These are phyloP conservation scores for Teratosphaeria nubilosa DNA, from an alignment of 2,329 filamentous ascomycete genomes.

Conservation along the genomic window DNA sequence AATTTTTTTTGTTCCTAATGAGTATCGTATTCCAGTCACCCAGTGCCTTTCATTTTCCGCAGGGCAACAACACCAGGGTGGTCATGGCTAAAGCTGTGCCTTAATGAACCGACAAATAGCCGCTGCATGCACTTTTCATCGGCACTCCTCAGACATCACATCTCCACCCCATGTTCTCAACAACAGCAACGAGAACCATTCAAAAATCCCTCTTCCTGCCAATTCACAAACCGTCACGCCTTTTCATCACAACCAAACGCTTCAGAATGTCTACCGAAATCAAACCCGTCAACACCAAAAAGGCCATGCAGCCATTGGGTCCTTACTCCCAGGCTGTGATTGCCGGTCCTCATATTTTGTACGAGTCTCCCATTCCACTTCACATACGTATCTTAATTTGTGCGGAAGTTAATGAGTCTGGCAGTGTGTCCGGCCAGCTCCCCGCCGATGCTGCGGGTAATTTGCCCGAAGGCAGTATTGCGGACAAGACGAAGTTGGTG, in stretches of 20 bases:
- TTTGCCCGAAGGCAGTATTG: slow-evolving; percentile 54
- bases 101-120: not conserved
- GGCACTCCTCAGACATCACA: not conserved
- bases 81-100: not conserved
- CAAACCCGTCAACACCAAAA: slow-evolving; percentile 9
- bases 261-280: slow-evolving; percentile 4
- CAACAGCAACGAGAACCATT: not conserved
- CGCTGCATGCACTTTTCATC: not conserved
- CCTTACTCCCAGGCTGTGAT: slow-evolving; percentile 49
- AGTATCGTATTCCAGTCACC: not conserved
- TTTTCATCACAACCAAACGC: not conserved
- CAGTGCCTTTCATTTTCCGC: not conserved
- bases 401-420: too few relatives aligned
- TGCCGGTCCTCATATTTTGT: slow-evolving; percentile 56
- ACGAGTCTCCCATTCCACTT: slow-evolving; percentile 3
- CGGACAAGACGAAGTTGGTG: slow-evolving; percentile 59
- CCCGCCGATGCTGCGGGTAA: slow-evolving; percentile 55
- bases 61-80: not conserved
- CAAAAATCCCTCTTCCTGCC: not conserved
- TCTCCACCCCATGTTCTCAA: not conserved
- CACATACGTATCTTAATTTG: too few relatives aligned
- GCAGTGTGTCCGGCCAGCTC: slow-evolving; percentile 59
- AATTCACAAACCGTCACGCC: not conserved
- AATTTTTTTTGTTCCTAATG: not conserved
- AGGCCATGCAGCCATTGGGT: slow-evolving; percentile 7